Percentiles rank a stretch among this genome's conserved stretches.
These are phyloP conservation scores for Salvia hispanica DNA, from an alignment of 257 asterid species.

Conservation along the genomic window DNA sequence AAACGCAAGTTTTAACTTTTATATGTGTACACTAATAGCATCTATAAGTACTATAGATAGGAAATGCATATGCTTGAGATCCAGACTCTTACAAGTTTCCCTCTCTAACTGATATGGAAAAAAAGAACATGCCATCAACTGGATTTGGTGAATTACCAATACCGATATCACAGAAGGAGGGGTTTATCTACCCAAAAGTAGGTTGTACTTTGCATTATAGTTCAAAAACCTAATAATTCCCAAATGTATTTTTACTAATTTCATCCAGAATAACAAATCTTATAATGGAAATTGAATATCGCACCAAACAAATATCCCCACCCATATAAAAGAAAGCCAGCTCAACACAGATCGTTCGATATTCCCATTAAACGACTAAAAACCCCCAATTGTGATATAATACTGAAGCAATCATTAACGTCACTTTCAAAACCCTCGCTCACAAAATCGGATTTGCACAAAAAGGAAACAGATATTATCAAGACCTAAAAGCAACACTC, in stretches of 20 bases:
- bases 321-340: constrained; percentile 8
- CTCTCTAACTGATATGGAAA: neutral
- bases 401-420: neutral
- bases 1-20: neutral
- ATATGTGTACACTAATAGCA: neutral
- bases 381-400: constrained; percentile 3
- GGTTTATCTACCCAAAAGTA: constrained; percentile 22
- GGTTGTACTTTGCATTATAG: constrained; percentile 19
- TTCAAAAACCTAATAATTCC: constrained; percentile 18
- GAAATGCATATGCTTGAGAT: neutral
- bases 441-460: neutral
- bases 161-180: constrained; percentile 3
- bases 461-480: constrained; percentile 3
- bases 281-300: constrained; percentile 4
- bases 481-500: constrained; percentile 3
- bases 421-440: neutral
- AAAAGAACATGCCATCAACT: neutral
- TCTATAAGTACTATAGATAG: neutral
- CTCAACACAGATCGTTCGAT: constrained; percentile 23
- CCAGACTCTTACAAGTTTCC: neutral
- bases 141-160: constrained; percentile 10
- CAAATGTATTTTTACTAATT: constrained; percentile 19
- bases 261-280: constrained; percentile 21
- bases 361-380: neutral
- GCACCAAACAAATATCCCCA: constrained; percentile 16